These are phyloP conservation scores for Rostrohypoxylon terebratum DNA, from an alignment of 495 filamentous ascomycete genomes.

Conservation along the genomic window DNA sequence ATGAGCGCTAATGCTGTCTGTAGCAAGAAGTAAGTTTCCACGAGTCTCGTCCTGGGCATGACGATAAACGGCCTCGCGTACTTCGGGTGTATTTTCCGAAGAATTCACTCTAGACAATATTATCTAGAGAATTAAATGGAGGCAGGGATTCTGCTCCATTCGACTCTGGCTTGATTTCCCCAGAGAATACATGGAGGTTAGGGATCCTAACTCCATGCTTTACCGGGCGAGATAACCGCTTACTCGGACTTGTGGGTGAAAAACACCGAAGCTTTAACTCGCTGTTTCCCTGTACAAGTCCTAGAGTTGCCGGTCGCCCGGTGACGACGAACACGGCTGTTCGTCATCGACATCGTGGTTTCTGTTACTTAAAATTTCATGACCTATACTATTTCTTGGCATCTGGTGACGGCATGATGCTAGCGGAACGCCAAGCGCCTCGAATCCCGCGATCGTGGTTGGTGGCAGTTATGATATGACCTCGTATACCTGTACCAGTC, in stretches of 20 bases:
- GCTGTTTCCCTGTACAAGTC: conserved; percentile 24
- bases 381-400: not conserved
- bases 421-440: conserved; percentile 8
- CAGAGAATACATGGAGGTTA: conserved; percentile 7
- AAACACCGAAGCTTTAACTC: conserved; percentile 32
- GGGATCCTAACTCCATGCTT: conserved; percentile 15
- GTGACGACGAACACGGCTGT: conserved; percentile 18
- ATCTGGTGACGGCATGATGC: conserved; percentile 23
- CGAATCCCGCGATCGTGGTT: conserved; percentile 11
- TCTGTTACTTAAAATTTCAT: conserved; percentile 14
- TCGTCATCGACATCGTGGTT: conserved; percentile 19
- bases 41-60: conserved; percentile 43
- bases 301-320: conserved; percentile 16
- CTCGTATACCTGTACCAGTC: conserved; percentile 17
- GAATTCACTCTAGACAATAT: conserved; percentile 2
- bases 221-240: conserved; percentile 15
- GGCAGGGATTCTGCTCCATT: conserved; percentile 13
- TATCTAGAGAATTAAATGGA: conserved; percentile 6
- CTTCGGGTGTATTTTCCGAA: conserved; percentile 21
- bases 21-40: conserved; percentile 12
- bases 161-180: conserved; percentile 5
- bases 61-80: conserved; percentile 41
- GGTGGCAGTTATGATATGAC: conserved; percentile 13
- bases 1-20: not conserved
- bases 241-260: conserved; percentile 18